These are phyloP conservation scores for Ganoderma leucocontextum DNA, from an alignment of 1,284 basidiomycete genomes.

Conservation along the genomic window DNA sequence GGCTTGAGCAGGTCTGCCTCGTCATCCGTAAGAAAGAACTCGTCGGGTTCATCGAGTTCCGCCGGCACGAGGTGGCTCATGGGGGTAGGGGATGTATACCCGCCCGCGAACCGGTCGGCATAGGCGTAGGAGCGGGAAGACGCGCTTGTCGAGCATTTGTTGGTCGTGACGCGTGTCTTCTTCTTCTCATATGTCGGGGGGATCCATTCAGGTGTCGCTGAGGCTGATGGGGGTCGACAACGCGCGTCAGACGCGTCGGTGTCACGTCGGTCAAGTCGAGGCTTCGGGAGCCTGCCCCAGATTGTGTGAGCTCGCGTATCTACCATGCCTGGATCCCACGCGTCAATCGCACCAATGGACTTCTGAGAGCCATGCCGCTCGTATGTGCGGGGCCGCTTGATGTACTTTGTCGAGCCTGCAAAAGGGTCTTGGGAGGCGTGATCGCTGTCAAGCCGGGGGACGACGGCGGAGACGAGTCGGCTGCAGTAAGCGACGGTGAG, in stretches of 20 bases:
- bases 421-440: conserved; percentile 39
- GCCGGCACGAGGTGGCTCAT: not conserved
- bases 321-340: not conserved
- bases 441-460: conserved; percentile 20
- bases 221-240: conserved; percentile 32
- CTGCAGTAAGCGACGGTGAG: conserved; percentile 26
- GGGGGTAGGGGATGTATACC: conserved; percentile 22
- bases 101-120: not conserved
- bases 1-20: conserved; percentile 13
- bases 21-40: conserved; percentile 23
- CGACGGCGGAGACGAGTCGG: conserved; percentile 31
- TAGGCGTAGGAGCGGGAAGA: conserved; percentile 9
- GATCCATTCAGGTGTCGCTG: conserved; percentile 33
- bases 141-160: conserved; percentile 22
- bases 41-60: conserved; percentile 11
- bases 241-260: conserved; percentile 25
- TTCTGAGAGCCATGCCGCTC: conserved; percentile 21
- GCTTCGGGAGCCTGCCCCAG: not conserved
- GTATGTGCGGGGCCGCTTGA: conserved; percentile 36
- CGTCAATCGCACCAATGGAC: conserved; percentile 15
- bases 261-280: conserved; percentile 18
- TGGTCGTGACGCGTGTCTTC: conserved; percentile 17
- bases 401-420: conserved; percentile 41
- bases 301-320: conserved; percentile 17
- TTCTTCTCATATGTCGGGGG: conserved; percentile 36